A percentile compares a stretch with the other conserved stretches of the same genome.
These are phyloP conservation scores for Dalechampia spathulata DNA, from an alignment of 441 rosid genomes.

Conservation along the genomic window DNA sequence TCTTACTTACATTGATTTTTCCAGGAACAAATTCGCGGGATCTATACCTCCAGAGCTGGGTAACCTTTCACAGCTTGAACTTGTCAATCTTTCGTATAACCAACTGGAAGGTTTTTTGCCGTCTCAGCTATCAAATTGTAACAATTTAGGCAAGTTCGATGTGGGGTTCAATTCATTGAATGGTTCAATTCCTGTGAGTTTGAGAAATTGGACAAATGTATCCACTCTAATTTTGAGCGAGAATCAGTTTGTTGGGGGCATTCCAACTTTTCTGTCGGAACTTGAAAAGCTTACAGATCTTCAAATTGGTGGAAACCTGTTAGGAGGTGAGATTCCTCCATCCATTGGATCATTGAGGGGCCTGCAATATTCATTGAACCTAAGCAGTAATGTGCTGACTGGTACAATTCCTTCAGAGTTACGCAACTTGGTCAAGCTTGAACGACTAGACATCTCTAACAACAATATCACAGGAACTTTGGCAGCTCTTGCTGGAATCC, in stretches of 20 bases:
- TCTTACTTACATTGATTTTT: conserved; percentile 44
- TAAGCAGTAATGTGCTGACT: conserved; percentile 47
- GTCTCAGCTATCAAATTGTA: conserved; percentile 46
- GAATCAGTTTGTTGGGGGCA: conserved; percentile 58
- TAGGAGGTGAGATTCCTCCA: conserved; percentile 64
- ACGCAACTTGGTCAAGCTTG: conserved; percentile 34
- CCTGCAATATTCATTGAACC: conserved; percentile 51
- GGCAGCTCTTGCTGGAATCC: conserved; percentile 30
- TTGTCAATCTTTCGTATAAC: conserved; percentile 53
- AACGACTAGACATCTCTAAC: conserved; percentile 52
- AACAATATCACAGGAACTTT: conserved; percentile 61
- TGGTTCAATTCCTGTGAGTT: conserved; percentile 42
- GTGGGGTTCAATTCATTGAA: conserved; percentile 56
- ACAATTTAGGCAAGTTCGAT: conserved; percentile 37
- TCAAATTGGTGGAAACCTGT: conserved; percentile 50
- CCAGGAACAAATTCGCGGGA: conserved; percentile 54
- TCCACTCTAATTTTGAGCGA: conserved; percentile 43
- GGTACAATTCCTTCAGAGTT: conserved; percentile 53
- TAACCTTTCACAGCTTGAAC: conserved; percentile 34
- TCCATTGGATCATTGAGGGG: conserved; percentile 39
- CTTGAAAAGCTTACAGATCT: conserved; percentile 43
- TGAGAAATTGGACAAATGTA: conserved; percentile 42
- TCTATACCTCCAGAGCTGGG: conserved; percentile 51
- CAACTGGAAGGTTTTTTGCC: conserved; percentile 55
- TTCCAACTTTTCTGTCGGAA: conserved; percentile 50